Conservation (phyloP, 371 early-diverging fungal species). For the Conidiobolus incongruus region DNA sequence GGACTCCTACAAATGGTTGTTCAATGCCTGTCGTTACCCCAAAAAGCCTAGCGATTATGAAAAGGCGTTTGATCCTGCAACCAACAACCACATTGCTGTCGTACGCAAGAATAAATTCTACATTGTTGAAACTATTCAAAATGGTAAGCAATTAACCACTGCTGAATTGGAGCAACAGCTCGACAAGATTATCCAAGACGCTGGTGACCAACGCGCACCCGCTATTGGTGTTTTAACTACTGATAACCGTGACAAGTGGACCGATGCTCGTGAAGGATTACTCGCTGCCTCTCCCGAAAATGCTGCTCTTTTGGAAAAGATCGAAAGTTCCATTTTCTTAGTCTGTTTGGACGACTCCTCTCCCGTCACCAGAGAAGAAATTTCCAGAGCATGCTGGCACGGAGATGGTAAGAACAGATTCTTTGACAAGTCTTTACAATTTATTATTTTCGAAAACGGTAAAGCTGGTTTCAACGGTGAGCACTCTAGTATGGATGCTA, state of each 20-base stretch:
- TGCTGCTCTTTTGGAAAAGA: conserved; percentile 37
- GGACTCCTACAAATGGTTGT: conserved; percentile 84
- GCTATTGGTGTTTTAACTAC: conserved; percentile 70
- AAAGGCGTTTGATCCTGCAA: conserved; percentile 39
- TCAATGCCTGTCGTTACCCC: conserved; percentile 88
- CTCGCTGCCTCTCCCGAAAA: conserved; percentile 40
- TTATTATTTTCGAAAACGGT: conserved; percentile 87
- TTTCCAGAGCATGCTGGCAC: conserved; percentile 65
- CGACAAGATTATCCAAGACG: conserved; percentile 36
- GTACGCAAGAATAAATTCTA: conserved; percentile 82
- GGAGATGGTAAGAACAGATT: conserved; percentile 85
- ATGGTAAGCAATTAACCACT: conserved; percentile 59
- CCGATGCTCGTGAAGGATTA: conserved; percentile 45
- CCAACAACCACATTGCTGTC: conserved; percentile 65
- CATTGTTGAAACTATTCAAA: conserved; percentile 31
- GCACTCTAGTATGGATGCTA: conserved; percentile 94
- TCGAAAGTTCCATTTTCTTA: conserved; percentile 64
- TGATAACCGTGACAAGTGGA: conserved; percentile 84
- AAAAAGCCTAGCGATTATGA: conserved; percentile 60
- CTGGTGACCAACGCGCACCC: conserved; percentile 27
- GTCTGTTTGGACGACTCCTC: conserved; percentile 67
- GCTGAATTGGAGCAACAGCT: conserved; percentile 43
- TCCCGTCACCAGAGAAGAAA: conserved; percentile 69
- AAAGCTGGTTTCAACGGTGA: conserved; percentile 88
- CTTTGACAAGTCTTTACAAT: conserved; percentile 83